These are phyloP conservation scores for Leccinellum luteum DNA, from an alignment of 768 basidiomycete genomes.

Conservation along the genomic window DNA sequence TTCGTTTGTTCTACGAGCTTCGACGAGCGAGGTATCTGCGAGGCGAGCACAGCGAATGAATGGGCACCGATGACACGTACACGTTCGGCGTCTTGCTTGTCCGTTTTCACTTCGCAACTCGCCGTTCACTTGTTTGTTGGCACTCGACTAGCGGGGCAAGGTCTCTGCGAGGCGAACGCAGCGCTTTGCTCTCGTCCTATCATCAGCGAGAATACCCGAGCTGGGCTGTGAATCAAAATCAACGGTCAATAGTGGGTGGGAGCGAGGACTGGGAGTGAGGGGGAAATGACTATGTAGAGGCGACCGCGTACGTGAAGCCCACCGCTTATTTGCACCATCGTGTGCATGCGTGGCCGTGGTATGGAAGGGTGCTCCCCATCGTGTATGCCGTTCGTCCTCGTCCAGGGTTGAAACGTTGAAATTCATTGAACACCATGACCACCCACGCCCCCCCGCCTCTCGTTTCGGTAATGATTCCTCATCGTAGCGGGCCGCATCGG, in stretches of 20 bases:
- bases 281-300: not conserved
- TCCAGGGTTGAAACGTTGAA: slow-evolving; percentile 34
- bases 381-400: slow-evolving; percentile 11
- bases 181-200: slow-evolving; percentile 4
- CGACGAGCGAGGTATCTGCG: slow-evolving; percentile 17
- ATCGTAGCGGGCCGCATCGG: slow-evolving; percentile 54
- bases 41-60: slow-evolving; percentile 16
- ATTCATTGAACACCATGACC: slow-evolving; percentile 68
- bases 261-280: not conserved
- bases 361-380: slow-evolving; percentile 13
- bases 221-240: slow-evolving; percentile 6
- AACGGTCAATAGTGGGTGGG: not conserved
- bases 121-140: not conserved
- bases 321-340: slow-evolving; percentile 6
- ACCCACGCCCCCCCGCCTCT: slow-evolving; percentile 55
- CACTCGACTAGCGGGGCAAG: slow-evolving; percentile 3
- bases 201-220: no score
- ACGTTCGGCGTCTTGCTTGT: slow-evolving; percentile 14
- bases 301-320: slow-evolving; percentile 6
- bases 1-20: slow-evolving; percentile 6
- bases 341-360: not conserved
- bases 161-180: slow-evolving; percentile 20
- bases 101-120: slow-evolving; percentile 6
- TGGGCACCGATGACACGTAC: not conserved
- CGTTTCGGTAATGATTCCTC: slow-evolving; percentile 62